phyloP scores from a whole-genome alignment of 148 eudicot genomes.

The Amaranthus hypochondriacus region DNA sequence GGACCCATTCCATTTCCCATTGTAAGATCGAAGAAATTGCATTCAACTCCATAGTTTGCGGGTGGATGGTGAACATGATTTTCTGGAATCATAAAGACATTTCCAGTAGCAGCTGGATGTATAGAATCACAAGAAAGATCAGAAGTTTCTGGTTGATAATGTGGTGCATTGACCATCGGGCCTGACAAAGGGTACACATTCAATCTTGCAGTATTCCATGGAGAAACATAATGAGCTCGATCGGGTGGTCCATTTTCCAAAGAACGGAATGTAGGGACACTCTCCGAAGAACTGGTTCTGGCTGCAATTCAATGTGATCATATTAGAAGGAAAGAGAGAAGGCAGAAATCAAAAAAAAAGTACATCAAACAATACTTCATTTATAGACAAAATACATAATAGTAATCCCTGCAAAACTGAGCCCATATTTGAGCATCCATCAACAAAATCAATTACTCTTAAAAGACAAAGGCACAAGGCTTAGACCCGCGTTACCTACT shows the following conservation, averaged over 20 bases:
- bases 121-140: slow-evolving; percentile 45
- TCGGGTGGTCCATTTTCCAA: slow-evolving; percentile 48
- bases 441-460: not conserved
- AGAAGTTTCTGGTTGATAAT: slow-evolving; percentile 46
- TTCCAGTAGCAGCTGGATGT: slow-evolving; percentile 45
- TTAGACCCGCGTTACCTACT: not conserved
- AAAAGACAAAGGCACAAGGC: not conserved
- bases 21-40: slow-evolving; percentile 44
- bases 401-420: not conserved
- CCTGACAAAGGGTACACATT: slow-evolving; percentile 42
- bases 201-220: slow-evolving; percentile 49
- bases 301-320: slow-evolving; percentile 33
- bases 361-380: not conserved
- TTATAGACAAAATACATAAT: not conserved
- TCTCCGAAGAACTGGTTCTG: slow-evolving; percentile 45
- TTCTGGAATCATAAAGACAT: slow-evolving; percentile 39
- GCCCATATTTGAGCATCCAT: not conserved
- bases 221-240: slow-evolving; percentile 42
- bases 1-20: slow-evolving; percentile 46
- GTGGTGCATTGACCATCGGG: slow-evolving; percentile 45
- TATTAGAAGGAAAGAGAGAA: not conserved
- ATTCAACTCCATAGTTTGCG: slow-evolving; percentile 48
- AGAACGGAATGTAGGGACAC: slow-evolving; percentile 44
- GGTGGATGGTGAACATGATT: slow-evolving; percentile 58
- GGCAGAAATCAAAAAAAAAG: not conserved